phyloP scores from a whole-genome alignment of 106 monocot species.

The Allium sativum region DNA sequence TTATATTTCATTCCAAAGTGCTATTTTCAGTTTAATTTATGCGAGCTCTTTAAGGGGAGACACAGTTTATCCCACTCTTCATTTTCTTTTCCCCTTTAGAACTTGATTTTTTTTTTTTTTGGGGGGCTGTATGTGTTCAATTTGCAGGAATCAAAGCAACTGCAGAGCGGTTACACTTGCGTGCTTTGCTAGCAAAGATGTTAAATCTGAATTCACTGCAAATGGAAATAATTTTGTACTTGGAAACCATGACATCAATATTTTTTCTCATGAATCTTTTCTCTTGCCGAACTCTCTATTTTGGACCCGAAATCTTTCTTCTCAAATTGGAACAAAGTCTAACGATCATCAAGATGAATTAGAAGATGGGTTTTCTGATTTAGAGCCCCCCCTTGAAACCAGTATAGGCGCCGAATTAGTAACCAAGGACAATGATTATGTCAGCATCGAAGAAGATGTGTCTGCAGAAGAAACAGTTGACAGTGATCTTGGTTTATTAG shows the following conservation, averaged over 20 bases:
- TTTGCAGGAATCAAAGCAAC: slow-evolving; percentile 20
- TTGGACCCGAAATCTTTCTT: slow-evolving; percentile 37
- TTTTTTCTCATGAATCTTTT: slow-evolving; percentile 2
- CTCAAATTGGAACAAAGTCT: slow-evolving; percentile 27
- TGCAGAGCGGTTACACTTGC: slow-evolving; percentile 5
- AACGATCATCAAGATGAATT: slow-evolving; percentile 24
- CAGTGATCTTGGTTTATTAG: slow-evolving; percentile 15
- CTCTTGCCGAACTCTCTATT: not conserved
- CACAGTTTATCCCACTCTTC: too few relatives aligned
- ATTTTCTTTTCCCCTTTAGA: too few relatives aligned
- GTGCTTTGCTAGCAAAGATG: slow-evolving; percentile 4
- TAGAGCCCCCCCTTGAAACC: slow-evolving; percentile 24
- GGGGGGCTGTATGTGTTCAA: not conserved
- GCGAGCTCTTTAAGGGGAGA: too few relatives aligned
- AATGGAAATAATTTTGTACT: slow-evolving; percentile 2
- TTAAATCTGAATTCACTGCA: not conserved
- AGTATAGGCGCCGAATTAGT: slow-evolving; percentile 6
- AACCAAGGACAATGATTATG: slow-evolving; percentile 10
- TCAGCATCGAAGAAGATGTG: slow-evolving; percentile 9
- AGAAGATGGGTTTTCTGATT: slow-evolving; percentile 59
- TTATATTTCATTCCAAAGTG: too few relatives aligned
- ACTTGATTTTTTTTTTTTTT: not conserved
- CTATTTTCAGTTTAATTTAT: too few relatives aligned
- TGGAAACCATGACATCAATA: not conserved
- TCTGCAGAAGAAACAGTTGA: slow-evolving; percentile 11